Evolutionary conservation across 2,329 filamentous ascomycete species (phyloP), one percentile per base, ranked within the genome.

Genomic region (Acarospora socialis): DNA sequence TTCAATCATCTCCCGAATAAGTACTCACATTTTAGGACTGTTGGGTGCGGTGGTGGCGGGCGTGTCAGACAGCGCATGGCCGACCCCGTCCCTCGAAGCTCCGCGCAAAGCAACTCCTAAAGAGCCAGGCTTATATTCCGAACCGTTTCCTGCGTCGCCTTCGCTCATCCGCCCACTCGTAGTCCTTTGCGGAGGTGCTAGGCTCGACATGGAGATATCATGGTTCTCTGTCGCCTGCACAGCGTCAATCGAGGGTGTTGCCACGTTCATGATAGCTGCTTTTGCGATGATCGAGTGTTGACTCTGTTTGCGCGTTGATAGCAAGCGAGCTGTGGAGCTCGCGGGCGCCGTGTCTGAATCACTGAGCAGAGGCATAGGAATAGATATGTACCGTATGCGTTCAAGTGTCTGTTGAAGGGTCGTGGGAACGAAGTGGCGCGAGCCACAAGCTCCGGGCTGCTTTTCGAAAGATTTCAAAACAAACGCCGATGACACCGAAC

Each of bases 11-110:
- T n/a, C n/a, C n/a, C n/a, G n/a, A n/a, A n/a, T n/a, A n/a, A n/a
- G n/a, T 27, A 61, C 68, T 56, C 53, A 73, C 69, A 74, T 69
- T 49, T 65, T 64, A 45, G 71, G 71, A 48, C 70, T 76, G 45
- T 60, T 65, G 18, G 73, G 72, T 32, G 68, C 68, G 41, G 73
- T 76, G 36, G 71, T 66, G 47, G 61, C 50, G 38, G 73, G 73
- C 39, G 73, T 78, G 53, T 78, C 73, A 43, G 65, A 71, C 51
- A 74, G 48, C 17, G 26, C 18, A 18, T 3, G 34, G 12, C 4
- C 21, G 12, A 15, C 23, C 4, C 6, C 23, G 12, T n/a, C 23
- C 23, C 23, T 25, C 16, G 23, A 8, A 15, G 16, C 29, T 14
- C 18, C 29, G 12, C 29, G 5, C 12, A 13, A 4, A 16, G 21